Evolutionary conservation across 169 alveolate genomes (phyloP), one percentile per base, ranked within the genome.

Genomic region (Eimeria praecox): DNA sequence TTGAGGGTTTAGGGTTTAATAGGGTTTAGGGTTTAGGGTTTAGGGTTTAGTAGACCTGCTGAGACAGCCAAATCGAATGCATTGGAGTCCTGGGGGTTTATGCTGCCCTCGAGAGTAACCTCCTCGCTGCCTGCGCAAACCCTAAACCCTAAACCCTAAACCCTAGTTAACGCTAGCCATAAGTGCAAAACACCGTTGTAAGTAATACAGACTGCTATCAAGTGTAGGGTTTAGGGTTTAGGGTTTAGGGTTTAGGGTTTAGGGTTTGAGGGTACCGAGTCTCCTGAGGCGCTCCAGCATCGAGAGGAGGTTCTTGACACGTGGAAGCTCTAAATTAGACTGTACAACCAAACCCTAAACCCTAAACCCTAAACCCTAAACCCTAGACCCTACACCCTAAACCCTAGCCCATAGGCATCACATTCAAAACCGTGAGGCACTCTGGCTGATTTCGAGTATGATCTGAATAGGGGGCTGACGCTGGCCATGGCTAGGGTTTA

Each of bases 241-340:
- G 82, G 46, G 30, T 10, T 0, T 42, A 75, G 85, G 59, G 54
- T 75, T 75, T 75, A 4, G 46, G 85, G 75, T 64, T 64, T 64
- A 64, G 75, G 75, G 75, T 64, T 64, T 64, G 75, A 44, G 44
- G 46, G 59, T 90, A 90, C 95, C 95, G 18, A 90, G 85, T 22
- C 69, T 90, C 35, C 78, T 92, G 52, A 75, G 71, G 44, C 78
- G 95, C 35, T 52, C 83, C 38, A 90, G 78, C 73, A 62, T 73
- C 52, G 46, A 5, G 38, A 90, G 95, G 33, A 90, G 90, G 4
- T 30, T 64, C 78, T 90, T 90, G 6, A 66, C 88, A 40, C 54
- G 52, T 20, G 95, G 95, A 18, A 90, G 88, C 52, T 90, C 95
- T 40, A 90, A 33, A 42, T 90, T 90, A 56, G 85, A 90, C 95